Evolutionary conservation across 1,284 basidiomycete genomes (phyloP).

Genomic region (Coniophora puteana): DNA sequence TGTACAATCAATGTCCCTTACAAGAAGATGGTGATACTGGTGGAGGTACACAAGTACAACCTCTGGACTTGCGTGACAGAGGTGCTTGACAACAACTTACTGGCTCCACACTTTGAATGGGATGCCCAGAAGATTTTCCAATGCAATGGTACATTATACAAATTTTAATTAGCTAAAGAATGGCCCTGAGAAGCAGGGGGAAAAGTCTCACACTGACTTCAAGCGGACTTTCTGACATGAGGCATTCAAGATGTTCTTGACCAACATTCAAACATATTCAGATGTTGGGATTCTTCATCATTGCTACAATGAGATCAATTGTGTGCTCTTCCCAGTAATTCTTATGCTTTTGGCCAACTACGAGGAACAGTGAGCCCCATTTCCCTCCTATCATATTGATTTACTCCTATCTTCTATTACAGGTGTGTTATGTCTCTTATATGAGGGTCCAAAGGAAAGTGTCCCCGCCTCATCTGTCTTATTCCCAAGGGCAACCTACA

Average conservation of each 20-base stretch:
- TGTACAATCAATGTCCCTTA: conserved; percentile 7
- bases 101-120: conserved; percentile 17
- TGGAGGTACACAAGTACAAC: conserved; percentile 9
- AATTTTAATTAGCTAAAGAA: conserved; percentile 20
- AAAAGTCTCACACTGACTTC: conserved; percentile 26
- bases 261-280: conserved; percentile 6
- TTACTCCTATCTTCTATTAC: neutral
- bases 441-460: conserved; percentile 5
- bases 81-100: conserved; percentile 11
- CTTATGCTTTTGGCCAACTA: conserved; percentile 17
- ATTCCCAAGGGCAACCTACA: conserved; percentile 4
- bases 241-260: conserved; percentile 11
- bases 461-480: conserved; percentile 10
- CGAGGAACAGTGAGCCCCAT: conserved; percentile 17
- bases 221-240: conserved; percentile 30
- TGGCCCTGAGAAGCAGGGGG: conserved; percentile 19
- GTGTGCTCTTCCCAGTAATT: conserved; percentile 10
- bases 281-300: conserved; percentile 11
- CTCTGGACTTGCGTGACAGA: conserved; percentile 17
- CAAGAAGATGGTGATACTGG: conserved; percentile 6
- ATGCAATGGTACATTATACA: conserved; percentile 6
- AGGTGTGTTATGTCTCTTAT: conserved; percentile 13
- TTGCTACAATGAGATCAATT: conserved; percentile 3
- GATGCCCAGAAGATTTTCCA: conserved; percentile 21
- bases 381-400: neutral